Conservation (phyloP, 1,284 basidiomycete species). For the Microbotryum saponariae region DNA sequence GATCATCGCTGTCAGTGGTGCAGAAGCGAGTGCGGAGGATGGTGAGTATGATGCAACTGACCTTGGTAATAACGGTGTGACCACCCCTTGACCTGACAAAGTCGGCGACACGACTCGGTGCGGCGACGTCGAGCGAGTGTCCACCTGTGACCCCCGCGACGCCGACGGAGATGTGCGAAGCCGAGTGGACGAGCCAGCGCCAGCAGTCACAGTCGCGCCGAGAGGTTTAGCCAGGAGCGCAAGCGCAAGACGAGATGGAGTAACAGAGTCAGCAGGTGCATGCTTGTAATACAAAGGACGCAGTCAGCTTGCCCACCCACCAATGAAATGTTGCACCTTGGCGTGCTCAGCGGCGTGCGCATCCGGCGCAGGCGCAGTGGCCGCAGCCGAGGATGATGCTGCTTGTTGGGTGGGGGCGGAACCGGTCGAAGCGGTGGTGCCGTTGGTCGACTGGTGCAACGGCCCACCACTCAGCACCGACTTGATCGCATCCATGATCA, state of each 20-base stretch:
- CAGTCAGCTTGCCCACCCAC: constrained; percentile 42
- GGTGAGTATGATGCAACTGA: constrained; percentile 41
- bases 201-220: too few relatives aligned
- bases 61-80: constrained; percentile 98
- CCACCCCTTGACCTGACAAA: constrained; percentile 88
- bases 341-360: constrained; percentile 42
- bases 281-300: neutral
- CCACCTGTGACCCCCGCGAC: constrained; percentile 56
- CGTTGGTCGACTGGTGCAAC: too few relatives aligned
- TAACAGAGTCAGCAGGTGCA: neutral
- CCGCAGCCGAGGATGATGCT: constrained; percentile 1
- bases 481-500: constrained; percentile 5
- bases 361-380: constrained; percentile 3
- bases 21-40: neutral
- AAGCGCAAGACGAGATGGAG: neutral
- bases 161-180: neutral
- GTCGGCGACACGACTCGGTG: constrained; percentile 71
- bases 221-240: neutral
- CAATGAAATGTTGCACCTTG: constrained; percentile 79
- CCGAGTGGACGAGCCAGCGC: too few relatives aligned
- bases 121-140: constrained; percentile 78
- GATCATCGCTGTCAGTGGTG: constrained; percentile 5
- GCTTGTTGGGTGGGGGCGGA: neutral
- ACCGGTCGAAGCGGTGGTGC: neutral
- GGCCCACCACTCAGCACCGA: too few relatives aligned